A percentile compares a stretch with the other conserved stretches of the same genome.
These are phyloP conservation scores for Hyphopichia wangnamkhiaoensis DNA, from an alignment of 1,139 yeast species.

Conservation along the genomic window DNA sequence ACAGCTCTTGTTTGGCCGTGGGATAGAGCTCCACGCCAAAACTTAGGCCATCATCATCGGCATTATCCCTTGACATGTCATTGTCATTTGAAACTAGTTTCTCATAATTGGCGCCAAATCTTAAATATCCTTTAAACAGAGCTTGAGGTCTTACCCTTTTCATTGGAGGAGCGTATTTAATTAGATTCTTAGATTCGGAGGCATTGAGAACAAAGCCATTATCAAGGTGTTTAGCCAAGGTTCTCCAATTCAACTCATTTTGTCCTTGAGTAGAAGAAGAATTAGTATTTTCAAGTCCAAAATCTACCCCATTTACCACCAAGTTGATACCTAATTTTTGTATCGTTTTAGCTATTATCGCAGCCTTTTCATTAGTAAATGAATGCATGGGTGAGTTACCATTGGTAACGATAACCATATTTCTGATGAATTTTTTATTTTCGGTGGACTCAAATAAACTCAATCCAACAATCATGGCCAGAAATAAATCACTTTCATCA, in stretches of 20 bases:
- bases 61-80: slow-evolving; percentile 8
- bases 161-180: slow-evolving; percentile 24
- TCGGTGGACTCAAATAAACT: slow-evolving; percentile 30
- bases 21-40: slow-evolving; percentile 68
- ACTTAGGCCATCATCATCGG: slow-evolving; percentile 14
- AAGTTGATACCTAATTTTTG: slow-evolving; percentile 18
- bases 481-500: slow-evolving; percentile 25
- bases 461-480: slow-evolving; percentile 30
- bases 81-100: slow-evolving; percentile 11
- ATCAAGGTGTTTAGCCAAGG: slow-evolving; percentile 9
- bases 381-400: slow-evolving; percentile 19
- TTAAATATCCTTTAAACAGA: slow-evolving; percentile 36
- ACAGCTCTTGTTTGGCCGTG: slow-evolving; percentile 51
- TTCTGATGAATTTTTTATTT: slow-evolving; percentile 33
- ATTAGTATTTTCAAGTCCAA: slow-evolving; percentile 14
- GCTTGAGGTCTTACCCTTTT: slow-evolving; percentile 39
- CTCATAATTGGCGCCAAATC: slow-evolving; percentile 35
- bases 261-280: slow-evolving; percentile 5
- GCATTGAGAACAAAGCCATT: slow-evolving; percentile 17
- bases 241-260: slow-evolving; percentile 16
- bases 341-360: neutral
- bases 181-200: slow-evolving; percentile 13
- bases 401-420: slow-evolving; percentile 49
- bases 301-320: slow-evolving; percentile 32
- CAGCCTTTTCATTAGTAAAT: slow-evolving; percentile 10